Conservation (phyloP, 345 rosid genomes). For the Anacardium occidentale region DNA sequence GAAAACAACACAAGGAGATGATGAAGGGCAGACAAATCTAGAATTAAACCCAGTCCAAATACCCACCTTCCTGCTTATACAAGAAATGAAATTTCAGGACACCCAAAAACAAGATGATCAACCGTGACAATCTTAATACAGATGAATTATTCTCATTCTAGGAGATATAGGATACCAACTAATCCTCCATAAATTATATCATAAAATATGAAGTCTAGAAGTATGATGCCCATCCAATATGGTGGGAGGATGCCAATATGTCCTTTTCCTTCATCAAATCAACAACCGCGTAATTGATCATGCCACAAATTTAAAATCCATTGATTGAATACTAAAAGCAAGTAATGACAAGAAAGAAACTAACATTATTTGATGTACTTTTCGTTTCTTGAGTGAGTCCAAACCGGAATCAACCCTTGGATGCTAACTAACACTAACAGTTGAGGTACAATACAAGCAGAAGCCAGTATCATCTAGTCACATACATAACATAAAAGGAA, state of each 20-base stretch:
- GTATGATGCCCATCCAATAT: neutral
- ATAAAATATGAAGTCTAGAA: neutral
- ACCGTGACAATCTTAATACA: neutral
- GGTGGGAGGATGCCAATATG: neutral
- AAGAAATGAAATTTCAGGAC: neutral
- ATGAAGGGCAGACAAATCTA: neutral
- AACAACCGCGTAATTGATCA: slow-evolving; percentile 7
- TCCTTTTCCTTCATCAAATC: slow-evolving; percentile 10
- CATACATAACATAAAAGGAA: slow-evolving; percentile 8
- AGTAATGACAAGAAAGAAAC: slow-evolving; percentile 26
- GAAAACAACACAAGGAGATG: too few species aligned
- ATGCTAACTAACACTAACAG: slow-evolving; percentile 15
- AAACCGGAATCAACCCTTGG: slow-evolving; percentile 12
- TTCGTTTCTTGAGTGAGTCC: slow-evolving; percentile 13
- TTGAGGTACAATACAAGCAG: slow-evolving; percentile 10
- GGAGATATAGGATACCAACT: neutral
- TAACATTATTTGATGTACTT: slow-evolving; percentile 28
- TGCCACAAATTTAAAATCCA: slow-evolving; percentile 13
- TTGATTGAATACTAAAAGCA: slow-evolving; percentile 4
- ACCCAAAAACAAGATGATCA: neutral
- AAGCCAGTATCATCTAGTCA: slow-evolving; percentile 19
- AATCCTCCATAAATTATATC: neutral
- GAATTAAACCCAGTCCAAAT: neutral
- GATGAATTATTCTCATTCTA: neutral
- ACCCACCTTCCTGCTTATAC: neutral